A percentile compares a stretch with the other conserved stretches of the same genome.
These are phyloP conservation scores for Pelagophyceae sp. DNA, from an alignment of 352 stramenopile species.

Conservation along the genomic window DNA sequence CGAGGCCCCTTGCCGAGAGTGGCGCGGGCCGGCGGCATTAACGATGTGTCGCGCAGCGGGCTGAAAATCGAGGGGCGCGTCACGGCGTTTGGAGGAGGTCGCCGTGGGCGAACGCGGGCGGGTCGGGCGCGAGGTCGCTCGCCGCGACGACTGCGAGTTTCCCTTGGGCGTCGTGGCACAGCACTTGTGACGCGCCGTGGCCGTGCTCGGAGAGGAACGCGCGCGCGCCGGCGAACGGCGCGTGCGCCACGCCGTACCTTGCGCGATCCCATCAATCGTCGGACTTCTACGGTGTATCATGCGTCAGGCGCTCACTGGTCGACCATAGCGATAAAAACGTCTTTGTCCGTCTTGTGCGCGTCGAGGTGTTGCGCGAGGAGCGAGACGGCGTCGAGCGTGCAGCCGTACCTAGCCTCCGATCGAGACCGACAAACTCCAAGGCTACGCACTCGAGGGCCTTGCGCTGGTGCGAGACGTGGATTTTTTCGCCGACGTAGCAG, in stretches of 20 bases:
- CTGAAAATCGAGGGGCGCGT: background rate
- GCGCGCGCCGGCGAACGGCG: slow-evolving; percentile 63
- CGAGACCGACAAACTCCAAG: no score
- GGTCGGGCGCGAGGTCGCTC: background rate
- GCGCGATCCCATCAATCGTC: no score
- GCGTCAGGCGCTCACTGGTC: no score
- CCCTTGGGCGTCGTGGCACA: background rate
- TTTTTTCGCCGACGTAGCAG: slow-evolving; percentile 16
- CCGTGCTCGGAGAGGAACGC: slow-evolving; percentile 70
- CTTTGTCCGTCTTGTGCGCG: slow-evolving; percentile 27
- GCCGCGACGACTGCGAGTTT: background rate
- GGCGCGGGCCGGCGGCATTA: no score
- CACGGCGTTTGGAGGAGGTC: background rate
- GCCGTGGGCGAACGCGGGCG: background rate
- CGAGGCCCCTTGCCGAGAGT: no score
- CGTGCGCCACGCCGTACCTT: slow-evolving; percentile 69
- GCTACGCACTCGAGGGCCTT: slow-evolving; percentile 47
- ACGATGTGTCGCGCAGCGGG: no score
- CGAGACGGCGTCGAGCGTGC: slow-evolving; percentile 50
- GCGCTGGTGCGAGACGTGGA: slow-evolving; percentile 48
- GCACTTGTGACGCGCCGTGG: slow-evolving; percentile 23
- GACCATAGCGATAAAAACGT: slow-evolving; percentile 55
- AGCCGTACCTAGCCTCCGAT: no score
- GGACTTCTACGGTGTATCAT: no score
- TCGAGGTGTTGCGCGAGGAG: slow-evolving; percentile 56